These are phyloP conservation scores for Tricholoma sp. DNA, from an alignment of 768 basidiomycete species.

Conservation along the genomic window DNA sequence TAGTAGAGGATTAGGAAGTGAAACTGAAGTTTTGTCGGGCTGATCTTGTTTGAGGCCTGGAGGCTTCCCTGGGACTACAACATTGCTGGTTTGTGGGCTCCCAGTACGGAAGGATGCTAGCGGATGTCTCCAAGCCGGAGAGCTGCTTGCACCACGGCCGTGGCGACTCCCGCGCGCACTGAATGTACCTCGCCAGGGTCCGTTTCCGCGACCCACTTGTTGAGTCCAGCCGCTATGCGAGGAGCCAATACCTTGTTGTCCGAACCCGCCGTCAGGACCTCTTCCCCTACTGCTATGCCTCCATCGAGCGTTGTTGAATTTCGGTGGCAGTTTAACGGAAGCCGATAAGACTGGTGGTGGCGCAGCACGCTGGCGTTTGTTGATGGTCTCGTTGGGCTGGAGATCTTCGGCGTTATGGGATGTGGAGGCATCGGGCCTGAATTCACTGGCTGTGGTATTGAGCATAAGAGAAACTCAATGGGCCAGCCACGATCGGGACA, in stretches of 20 bases:
- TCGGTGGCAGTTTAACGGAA: neutral
- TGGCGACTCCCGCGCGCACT: neutral
- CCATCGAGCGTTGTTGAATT: neutral
- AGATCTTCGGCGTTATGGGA: constrained; percentile 8
- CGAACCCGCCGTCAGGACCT: neutral
- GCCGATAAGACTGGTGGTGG: constrained; percentile 11
- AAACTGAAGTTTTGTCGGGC: neutral
- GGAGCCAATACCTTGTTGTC: neutral
- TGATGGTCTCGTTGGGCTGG: constrained; percentile 16
- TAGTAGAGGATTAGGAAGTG: neutral
- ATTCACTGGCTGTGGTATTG: neutral
- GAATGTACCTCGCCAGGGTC: neutral
- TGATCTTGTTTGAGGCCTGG: neutral
- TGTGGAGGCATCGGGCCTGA: neutral
- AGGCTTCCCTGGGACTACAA: neutral
- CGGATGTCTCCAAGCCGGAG: neutral
- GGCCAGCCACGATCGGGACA: neutral
- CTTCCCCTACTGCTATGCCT: neutral
- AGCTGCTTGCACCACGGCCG: neutral
- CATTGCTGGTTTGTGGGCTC: neutral
- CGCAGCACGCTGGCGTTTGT: constrained; percentile 9
- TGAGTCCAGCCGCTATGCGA: neutral
- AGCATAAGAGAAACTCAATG: neutral
- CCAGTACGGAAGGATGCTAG: neutral
- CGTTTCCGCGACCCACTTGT: constrained; percentile 5